These are phyloP conservation scores for Penicillium manginii DNA, from an alignment of 495 filamentous ascomycete species.

Conservation along the genomic window DNA sequence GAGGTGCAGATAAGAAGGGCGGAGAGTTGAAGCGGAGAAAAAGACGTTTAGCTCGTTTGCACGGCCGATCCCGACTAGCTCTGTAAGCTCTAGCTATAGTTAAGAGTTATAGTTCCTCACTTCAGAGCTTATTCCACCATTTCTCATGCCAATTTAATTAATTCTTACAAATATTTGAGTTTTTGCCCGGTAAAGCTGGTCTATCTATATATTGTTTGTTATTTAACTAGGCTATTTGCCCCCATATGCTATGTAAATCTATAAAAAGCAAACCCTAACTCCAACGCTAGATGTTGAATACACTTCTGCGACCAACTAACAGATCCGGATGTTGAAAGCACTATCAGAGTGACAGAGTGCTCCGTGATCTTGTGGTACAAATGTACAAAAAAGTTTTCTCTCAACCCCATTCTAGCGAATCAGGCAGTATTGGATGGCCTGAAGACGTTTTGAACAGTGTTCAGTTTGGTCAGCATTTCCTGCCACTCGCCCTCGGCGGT, in stretches of 20 bases:
- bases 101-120: too few species aligned
- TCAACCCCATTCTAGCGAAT: not conserved
- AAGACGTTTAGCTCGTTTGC: conserved; percentile 45
- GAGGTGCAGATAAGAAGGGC: conserved; percentile 14
- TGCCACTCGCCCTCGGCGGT: conserved; percentile 79
- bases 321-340: conserved; percentile 40
- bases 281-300: conserved; percentile 44
- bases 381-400: not conserved
- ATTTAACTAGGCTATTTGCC: not conserved
- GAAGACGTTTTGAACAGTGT: conserved; percentile 62
- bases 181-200: not conserved
- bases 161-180: too few species aligned
- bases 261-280: conserved; percentile 17
- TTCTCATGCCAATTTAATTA: too few species aligned
- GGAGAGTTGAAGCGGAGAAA: conserved; percentile 23
- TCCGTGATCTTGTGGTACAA: conserved; percentile 14
- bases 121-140: too few species aligned
- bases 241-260: not conserved
- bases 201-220: not conserved
- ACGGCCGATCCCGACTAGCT: conserved; percentile 3
- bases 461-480: conserved; percentile 86
- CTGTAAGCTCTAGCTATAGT: too few species aligned
- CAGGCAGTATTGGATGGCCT: conserved; percentile 23
- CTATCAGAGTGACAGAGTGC: conserved; percentile 13
- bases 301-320: conserved; percentile 20